Conservation (phyloP, 1,284 basidiomycete genomes). For the Moesziomyces sp. region DNA sequence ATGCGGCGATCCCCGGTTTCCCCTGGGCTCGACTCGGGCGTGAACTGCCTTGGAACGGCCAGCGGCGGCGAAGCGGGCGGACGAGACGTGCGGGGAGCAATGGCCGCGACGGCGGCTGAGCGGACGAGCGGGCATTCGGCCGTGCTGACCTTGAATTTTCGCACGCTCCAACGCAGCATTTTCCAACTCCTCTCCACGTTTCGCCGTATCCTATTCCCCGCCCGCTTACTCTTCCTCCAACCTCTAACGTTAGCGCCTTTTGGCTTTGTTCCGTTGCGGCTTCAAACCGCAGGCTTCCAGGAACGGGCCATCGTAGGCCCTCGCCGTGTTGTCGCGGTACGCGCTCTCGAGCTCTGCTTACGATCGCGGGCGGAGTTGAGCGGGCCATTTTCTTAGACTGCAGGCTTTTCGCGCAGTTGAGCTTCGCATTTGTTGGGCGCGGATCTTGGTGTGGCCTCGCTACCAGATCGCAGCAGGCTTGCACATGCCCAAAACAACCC, state of each 20-base stretch:
- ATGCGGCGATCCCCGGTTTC: neutral
- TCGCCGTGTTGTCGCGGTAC: neutral
- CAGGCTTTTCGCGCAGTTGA: neutral
- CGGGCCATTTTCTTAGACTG: neutral
- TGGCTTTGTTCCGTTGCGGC: no score
- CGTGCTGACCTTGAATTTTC: neutral
- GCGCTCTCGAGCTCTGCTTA: neutral
- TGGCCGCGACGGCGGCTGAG: neutral
- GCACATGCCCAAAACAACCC: no score
- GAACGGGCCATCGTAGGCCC: no score
- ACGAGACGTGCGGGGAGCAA: neutral
- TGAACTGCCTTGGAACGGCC: neutral
- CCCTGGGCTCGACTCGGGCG: neutral
- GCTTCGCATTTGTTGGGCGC: no score
- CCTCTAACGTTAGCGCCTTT: no score
- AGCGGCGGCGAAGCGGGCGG: neutral
- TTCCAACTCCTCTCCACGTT: no score
- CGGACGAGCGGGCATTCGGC: no score
- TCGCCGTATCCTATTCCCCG: neutral
- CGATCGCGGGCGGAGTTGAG: no score
- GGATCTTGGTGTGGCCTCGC: slow-evolving; percentile 16
- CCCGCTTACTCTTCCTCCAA: neutral
- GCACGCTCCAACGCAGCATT: neutral
- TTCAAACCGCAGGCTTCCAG: no score
- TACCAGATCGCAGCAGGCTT: slow-evolving; percentile 3